phyloP scores from a whole-genome alignment of 2,329 filamentous ascomycete species.

The Neofusicoccum parvum region DNA sequence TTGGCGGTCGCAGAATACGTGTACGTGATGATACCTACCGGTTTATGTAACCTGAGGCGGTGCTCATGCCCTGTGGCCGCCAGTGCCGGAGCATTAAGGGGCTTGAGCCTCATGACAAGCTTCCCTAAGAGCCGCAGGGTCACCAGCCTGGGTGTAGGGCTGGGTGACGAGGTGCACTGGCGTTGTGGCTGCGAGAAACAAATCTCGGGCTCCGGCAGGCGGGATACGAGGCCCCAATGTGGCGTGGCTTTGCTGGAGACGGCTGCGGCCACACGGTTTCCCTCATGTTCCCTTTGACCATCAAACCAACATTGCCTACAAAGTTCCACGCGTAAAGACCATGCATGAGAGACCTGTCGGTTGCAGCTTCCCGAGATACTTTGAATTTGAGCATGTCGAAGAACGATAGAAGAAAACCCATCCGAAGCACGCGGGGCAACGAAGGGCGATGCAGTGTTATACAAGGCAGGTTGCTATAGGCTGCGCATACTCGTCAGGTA shows the following conservation, averaged over 20 bases:
- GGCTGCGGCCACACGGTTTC: neutral
- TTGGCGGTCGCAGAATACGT: conserved; percentile 17
- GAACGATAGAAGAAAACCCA: too few species aligned
- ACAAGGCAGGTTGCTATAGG: too few species aligned
- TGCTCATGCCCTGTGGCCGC: neutral
- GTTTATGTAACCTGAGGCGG: conserved; percentile 13
- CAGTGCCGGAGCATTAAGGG: conserved; percentile 1
- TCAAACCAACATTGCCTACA: neutral
- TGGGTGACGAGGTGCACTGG: conserved; percentile 10
- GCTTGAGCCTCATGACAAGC: conserved; percentile 17
- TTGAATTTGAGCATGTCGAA: too few species aligned
- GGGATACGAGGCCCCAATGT: conserved; percentile 4
- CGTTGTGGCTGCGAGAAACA: conserved; percentile 12
- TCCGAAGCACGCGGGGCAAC: too few species aligned
- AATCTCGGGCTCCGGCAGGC: neutral
- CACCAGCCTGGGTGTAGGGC: conserved; percentile 6
- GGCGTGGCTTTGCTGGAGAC: neutral
- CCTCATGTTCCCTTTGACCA: neutral
- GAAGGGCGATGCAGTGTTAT: too few species aligned
- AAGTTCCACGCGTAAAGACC: too few species aligned
- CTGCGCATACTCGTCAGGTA: too few species aligned
- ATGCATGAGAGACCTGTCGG: too few species aligned
- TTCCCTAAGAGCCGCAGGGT: neutral
- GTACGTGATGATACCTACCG: conserved; percentile 16
- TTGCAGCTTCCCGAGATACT: too few species aligned